Base-by-base conservation (phyloP, 2,329 filamentous ascomycete species). In the Colletotrichum chlorophyti region DNA sequence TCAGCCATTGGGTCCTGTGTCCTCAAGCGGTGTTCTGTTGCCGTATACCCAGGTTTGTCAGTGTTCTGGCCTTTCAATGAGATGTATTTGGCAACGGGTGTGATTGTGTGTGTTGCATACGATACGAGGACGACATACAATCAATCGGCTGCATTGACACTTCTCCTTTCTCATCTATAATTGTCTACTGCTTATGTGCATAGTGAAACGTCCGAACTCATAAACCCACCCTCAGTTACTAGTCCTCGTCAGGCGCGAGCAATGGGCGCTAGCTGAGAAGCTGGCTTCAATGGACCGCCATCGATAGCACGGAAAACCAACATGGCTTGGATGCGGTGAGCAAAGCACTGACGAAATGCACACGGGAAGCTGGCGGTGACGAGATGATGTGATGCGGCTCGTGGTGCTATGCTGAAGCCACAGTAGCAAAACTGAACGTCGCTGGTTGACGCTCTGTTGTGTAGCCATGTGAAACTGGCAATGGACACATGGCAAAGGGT, bases 301-400 rank as follows among this genome's bases (percentile, higher is more conserved):
- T 17, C 12, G 29, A 38, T 35, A 31, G 43, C 50, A 59, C 50
- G 17, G 35, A 40, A 32, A 53, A 34, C 12, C 21, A 15, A 58
- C 34, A 35, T 38, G 55, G 42, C 50, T 34, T 48, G 24, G 5
- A 19, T 45, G 43, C 31, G 43, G 37, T 59, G 37, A 42, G 55
- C 38, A 15, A 17, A 38, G 31, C 19, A 31, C 31, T 14, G 37
- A 12, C 9, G 15, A 43, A 45, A 26, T 38, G 24, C 24, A 21
- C n/a, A n/a, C 41, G 38, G 38, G 43, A 31, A 38, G 31, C 43
- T 19, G 24, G 37, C 42, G n/a, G 27, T 42, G 41, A n/a, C 23
- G 17, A 40, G 24, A 49, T 26, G 23, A 49, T 40, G 43, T 31
- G 23, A 34, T 47, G 50, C 42, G 31, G 50, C 55, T 59, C 43